These are phyloP conservation scores for Clavulina sp. DNA, from an alignment of 768 basidiomycete genomes.

Conservation along the genomic window DNA sequence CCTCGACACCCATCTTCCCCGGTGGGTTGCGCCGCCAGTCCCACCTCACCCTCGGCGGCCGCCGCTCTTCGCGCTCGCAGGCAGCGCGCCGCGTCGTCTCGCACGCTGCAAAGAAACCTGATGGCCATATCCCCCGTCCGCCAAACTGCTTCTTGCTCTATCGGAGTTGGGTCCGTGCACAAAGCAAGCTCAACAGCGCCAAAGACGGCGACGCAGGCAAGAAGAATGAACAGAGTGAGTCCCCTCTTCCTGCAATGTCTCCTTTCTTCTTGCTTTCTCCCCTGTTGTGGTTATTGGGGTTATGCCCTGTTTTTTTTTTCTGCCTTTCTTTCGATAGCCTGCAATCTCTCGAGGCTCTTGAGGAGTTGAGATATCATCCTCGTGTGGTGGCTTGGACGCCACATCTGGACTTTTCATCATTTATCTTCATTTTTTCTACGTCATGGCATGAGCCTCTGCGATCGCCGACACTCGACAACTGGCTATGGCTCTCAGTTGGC, in stretches of 20 bases:
- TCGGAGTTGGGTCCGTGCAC: background rate
- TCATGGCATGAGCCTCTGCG: too few species aligned
- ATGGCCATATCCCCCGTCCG: constrained; percentile 16
- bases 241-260: background rate
- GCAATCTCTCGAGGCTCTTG: too few species aligned
- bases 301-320: background rate
- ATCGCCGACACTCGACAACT: too few species aligned
- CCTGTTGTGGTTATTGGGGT: background rate
- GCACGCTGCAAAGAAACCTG: constrained; percentile 15
- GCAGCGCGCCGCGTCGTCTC: constrained; percentile 8
- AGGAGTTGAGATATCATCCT: too few species aligned
- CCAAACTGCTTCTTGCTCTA: constrained; percentile 18
- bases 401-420: too few species aligned
- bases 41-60: background rate
- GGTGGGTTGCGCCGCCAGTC: background rate
- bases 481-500: too few species aligned
- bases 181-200: background rate
- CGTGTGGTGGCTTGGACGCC: too few species aligned
- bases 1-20: background rate
- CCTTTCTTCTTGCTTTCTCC: background rate
- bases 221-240: constrained; percentile 5
- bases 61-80: background rate
- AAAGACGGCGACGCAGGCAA: background rate
- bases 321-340: too few species aligned
- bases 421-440: too few species aligned